Evolutionary conservation across 75 land plant species (phyloP).

Genomic region (Pinus tabuliformis): DNA sequence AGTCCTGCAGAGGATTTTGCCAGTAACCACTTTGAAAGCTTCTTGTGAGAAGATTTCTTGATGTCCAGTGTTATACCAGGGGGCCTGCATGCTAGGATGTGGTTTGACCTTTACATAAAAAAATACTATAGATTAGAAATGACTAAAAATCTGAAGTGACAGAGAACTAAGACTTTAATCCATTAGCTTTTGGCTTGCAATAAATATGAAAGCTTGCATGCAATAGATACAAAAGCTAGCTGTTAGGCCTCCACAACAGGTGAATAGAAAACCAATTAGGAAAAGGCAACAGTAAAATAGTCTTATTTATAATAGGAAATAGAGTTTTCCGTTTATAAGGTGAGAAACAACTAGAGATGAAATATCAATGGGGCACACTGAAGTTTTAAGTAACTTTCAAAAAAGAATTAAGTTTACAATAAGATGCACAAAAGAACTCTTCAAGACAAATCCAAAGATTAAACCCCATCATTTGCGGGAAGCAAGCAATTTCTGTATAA

Average conservation of each 20-base stretch:
- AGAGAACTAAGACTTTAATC: not conserved
- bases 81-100: conserved; percentile 78
- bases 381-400: not conserved
- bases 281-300: too few species aligned
- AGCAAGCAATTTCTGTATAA: not conserved
- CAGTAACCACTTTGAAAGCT: conserved; percentile 88
- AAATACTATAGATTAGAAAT: not conserved
- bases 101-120: conserved; percentile 53
- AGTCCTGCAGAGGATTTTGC: conserved; percentile 65
- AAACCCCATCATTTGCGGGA: not conserved
- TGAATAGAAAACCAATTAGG: too few species aligned
- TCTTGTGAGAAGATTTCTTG: conserved; percentile 89
- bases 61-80: conserved; percentile 78
- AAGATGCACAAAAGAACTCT: not conserved
- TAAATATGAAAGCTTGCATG: not conserved
- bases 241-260: not conserved
- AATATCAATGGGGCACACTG: not conserved
- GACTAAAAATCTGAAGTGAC: not conserved
- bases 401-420: too few species aligned
- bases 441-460: not conserved
- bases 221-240: not conserved
- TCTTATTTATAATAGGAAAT: too few species aligned
- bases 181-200: not conserved
- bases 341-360: not conserved
- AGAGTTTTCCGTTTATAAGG: too few species aligned